Base-by-base conservation (phyloP, 805 yeast genomes). In the Wickerhamiella spandovensis region DNA sequence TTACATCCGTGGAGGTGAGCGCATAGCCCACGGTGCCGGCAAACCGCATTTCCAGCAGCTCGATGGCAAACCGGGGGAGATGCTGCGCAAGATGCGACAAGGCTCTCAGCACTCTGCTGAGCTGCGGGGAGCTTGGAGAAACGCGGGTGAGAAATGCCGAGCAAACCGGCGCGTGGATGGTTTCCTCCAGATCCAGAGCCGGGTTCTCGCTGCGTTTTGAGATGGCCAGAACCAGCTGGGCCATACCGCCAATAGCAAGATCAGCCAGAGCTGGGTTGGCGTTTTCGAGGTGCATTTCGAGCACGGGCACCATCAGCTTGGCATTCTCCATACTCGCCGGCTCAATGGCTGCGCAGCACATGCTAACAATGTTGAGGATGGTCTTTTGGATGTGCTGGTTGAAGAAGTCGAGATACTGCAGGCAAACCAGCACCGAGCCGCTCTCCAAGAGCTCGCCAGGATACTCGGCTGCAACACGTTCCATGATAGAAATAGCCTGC, bases 381-480 rank as follows among this genome's bases (percentile, higher is more conserved):
- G 87, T 83, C 49, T 94, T 70, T 64, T 90, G 97, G 0, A 95
- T 84, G 66, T 86, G 95, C 20, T 80, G 74, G 1, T 96, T 84
- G 64, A 90, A 83, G 61, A 90, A 90, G 62, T 92, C 97, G 53
- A 89, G 70, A 59, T 79, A 85, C 58, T 76, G 77, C 44, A 92
- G 64, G 54, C 85, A 81, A 0, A 84, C 77, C 6, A 71, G 66
- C 8, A 89, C 63, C 8, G 88, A 82, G 38, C 82, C 81, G 50
- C 77, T 74, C 20, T 70, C 63, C 39, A 86, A 57, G 5, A 68
- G 58, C 7, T 55, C 51, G 30, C 35, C 18, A 3, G 72, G 69
- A 51, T 53, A 63, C 24, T 62, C 63, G 2, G 46, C 50, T 0
- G 72, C 66, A 2, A 69, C 59, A 22, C 61, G 60, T 44, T 67